Evolutionary conservation across 805 yeast genomes (phyloP), one percentile per base, ranked within the genome.

Genomic region (Isabelozyma rhagii): DNA sequence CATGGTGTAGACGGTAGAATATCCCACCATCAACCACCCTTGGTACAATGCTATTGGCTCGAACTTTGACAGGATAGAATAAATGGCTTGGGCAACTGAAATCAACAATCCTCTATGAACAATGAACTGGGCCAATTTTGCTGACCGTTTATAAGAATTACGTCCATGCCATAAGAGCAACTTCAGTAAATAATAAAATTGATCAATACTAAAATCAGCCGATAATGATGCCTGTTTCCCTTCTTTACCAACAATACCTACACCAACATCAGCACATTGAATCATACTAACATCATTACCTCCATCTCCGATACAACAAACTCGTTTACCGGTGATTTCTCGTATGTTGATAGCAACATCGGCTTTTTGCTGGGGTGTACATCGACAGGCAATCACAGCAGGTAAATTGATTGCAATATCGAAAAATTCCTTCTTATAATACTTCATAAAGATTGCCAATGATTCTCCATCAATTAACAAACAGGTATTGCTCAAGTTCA

Each of bases 261-360:
- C 96, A 51, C 99, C 99, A 8, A 94, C 97, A 72, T 96, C 97
- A 0, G 99, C 99, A 56, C 96, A 87, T 69, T 94, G 99, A 56
- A 94, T 94, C 99, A 94, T 94, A 59, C 96, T 88, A 34, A 94
- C 99, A 69, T 94, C 99, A 62, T 94, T 94, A 59, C 99, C 99
- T 60, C 99, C 99, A 68, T 94, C 99, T 49, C 99, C 99, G 57
- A 94, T 96, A 62, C 98, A 94, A 56, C 98, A 93, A 2, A 93
- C 97, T 46, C 99, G 75, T 62, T 89, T 89, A 5, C 89, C 89
- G 0, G 98, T 94, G 29, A 81, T 70, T 51, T 80, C 81, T 60
- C 92, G 80, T 55, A 94, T 94, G 55, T 86, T 72, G 25, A 81
- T 59, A 0, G 98, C 97, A 48, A 96, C 88, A 63, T 94, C 98